phyloP scores from a whole-genome alignment of 1,284 basidiomycete genomes.

The Coniophora puteana region DNA sequence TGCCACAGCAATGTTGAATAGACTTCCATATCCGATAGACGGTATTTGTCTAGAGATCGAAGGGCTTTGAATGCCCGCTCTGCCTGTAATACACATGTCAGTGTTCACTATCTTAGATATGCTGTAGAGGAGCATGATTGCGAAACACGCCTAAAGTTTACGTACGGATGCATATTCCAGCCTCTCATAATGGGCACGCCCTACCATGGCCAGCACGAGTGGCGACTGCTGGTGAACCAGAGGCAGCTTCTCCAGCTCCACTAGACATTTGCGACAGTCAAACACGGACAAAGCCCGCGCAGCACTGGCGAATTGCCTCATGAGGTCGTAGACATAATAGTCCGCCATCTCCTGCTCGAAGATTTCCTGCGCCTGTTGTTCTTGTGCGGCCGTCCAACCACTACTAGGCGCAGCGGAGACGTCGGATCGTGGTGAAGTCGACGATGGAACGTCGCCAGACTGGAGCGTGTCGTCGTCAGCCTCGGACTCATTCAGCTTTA shows the following conservation, averaged over 20 bases:
- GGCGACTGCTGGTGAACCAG: constrained; percentile 69
- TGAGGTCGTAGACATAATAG: constrained; percentile 76
- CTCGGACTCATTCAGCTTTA: constrained; percentile 58
- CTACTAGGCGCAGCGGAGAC: constrained; percentile 52
- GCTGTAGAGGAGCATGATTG: constrained; percentile 8
- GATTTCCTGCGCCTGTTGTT: constrained; percentile 65
- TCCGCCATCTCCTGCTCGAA: constrained; percentile 75
- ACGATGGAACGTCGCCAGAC: constrained; percentile 44
- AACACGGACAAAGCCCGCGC: constrained; percentile 71
- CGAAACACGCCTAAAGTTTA: constrained; percentile 18
- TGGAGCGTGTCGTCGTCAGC: constrained; percentile 55
- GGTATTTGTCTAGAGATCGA: constrained; percentile 78
- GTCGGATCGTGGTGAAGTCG: constrained; percentile 61
- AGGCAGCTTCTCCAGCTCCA: constrained; percentile 77
- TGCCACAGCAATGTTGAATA: constrained; percentile 96
- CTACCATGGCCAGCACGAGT: constrained; percentile 78
- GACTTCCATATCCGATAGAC: constrained; percentile 87
- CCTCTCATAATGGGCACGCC: constrained; percentile 83
- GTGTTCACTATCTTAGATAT: constrained; percentile 17
- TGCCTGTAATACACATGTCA: constrained; percentile 48
- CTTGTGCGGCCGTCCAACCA: constrained; percentile 57
- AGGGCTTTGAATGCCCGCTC: constrained; percentile 83
- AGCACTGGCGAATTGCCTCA: constrained; percentile 79
- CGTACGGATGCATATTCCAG: constrained; percentile 83
- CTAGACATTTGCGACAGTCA: constrained; percentile 70